These are phyloP conservation scores for Areca catechu DNA, from an alignment of 176 grass and related monocot species.

Conservation along the genomic window DNA sequence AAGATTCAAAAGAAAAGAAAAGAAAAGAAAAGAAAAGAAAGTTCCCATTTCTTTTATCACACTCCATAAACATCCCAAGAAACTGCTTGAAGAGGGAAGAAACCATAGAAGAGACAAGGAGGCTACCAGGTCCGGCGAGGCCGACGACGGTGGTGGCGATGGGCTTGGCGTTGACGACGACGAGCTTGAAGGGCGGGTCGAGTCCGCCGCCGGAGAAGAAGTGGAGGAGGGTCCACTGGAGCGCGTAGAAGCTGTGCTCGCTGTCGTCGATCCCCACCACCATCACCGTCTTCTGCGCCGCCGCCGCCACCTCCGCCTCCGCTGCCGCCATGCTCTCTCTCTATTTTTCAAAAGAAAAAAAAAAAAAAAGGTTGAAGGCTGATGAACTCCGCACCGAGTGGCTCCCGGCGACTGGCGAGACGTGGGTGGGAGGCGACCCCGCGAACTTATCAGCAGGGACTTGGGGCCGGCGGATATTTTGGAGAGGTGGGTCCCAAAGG, in stretches of 20 bases:
- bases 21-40: neutral
- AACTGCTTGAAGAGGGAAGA: neutral
- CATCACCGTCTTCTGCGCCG: constrained; percentile 33
- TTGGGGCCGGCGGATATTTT: no score
- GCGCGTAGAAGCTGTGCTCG: constrained; percentile 81
- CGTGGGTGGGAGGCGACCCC: no score
- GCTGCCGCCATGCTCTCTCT: neutral
- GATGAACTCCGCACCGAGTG: no score
- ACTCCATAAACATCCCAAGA: neutral
- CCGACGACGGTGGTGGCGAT: constrained; percentile 45
- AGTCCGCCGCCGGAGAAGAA: constrained; percentile 44
- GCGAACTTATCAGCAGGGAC: no score
- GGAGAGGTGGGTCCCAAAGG: no score
- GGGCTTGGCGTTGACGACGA: constrained; percentile 65
- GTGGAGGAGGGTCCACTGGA: constrained; percentile 77
- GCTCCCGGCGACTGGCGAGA: no score
- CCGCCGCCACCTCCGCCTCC: constrained; percentile 11
- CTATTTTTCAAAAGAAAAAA: neutral
- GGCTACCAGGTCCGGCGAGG: constrained; percentile 47
- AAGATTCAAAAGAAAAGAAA: neutral
- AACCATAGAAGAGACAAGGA: neutral
- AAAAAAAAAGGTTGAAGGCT: neutral
- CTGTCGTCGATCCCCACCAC: constrained; percentile 87
- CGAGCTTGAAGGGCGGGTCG: constrained; percentile 45
- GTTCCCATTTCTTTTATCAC: no score